Evolutionary conservation across 2,329 filamentous ascomycete genomes (phyloP), one percentile per base, ranked within the genome.

Genomic region (Epichloe coenophiala): DNA sequence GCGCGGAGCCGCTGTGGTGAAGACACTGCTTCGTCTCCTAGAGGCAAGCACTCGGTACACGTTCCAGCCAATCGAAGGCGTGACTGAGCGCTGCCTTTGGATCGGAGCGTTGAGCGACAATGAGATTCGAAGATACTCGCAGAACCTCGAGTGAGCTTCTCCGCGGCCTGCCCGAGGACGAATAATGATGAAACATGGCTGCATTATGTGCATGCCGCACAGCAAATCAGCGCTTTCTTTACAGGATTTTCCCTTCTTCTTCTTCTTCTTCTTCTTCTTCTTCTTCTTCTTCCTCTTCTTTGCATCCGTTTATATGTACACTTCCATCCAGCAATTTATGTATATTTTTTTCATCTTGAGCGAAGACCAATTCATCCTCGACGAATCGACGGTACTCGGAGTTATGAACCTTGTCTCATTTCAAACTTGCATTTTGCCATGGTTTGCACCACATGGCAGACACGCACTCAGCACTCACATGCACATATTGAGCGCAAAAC

Each of bases 21-120:
- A 93, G 72, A 88, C 84, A 46, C 69, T 93, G 39, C 69, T 91
- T 40, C 75, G 87, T 21, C 71, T 93, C n/a, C 72, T 93, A 8
- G 87, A 93, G 66, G 83, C 85, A 1, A 90, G 86, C 62, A 80
- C 82, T 21, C 76, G 80, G 51, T 93, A 91, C 63, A 69, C 71
- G 6, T 89, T 91, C 63, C 76, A 81, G 58, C 81, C 86, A 1
- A 80, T 90, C 38, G 84, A 88, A 54, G 84, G 86, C 48, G 78
- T 89, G 47, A 83, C 86, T 4, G 86, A 88, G 66, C 76, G 85
- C 55, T 93, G 87, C 63, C 73, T 93, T n/a, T 93, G 88, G 87
- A 82, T 93, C 69, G 83, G 84, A 44, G 85, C 86, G 9, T 64
- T 93, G 50, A 78, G 70, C 50, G 86, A 91, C 56, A 79, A 81